These are phyloP conservation scores for Anthostomella pinea DNA, from an alignment of 2,329 filamentous ascomycete genomes.

Conservation along the genomic window DNA sequence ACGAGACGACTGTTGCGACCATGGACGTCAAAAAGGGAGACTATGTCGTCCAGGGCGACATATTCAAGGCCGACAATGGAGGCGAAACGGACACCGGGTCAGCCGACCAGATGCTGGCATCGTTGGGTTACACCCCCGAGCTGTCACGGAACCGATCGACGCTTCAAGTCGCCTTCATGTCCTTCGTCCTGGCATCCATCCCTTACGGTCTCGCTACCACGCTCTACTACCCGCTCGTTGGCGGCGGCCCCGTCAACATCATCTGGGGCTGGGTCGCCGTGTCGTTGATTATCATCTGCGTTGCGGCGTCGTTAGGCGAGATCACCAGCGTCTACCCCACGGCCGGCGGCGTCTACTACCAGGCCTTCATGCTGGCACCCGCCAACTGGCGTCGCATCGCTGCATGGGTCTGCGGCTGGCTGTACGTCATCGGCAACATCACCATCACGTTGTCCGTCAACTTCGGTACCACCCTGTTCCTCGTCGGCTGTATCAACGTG, in stretches of 20 bases:
- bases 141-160: slow-evolving; percentile 63
- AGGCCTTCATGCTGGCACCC: slow-evolving; percentile 71
- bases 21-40: slow-evolving; percentile 19
- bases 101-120: slow-evolving; percentile 61
- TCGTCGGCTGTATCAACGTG: slow-evolving; percentile 54
- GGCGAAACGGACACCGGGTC: slow-evolving; percentile 38
- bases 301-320: slow-evolving; percentile 68
- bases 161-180: slow-evolving; percentile 71
- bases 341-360: slow-evolving; percentile 76
- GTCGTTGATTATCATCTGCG: slow-evolving; percentile 67
- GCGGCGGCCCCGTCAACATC: slow-evolving; percentile 65
- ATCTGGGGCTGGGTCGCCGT: slow-evolving; percentile 72
- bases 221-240: slow-evolving; percentile 62
- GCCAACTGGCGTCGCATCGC: slow-evolving; percentile 58
- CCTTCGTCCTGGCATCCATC: slow-evolving; percentile 71
- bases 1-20: slow-evolving; percentile 6
- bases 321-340: slow-evolving; percentile 75
- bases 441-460: slow-evolving; percentile 82
- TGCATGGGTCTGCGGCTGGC: slow-evolving; percentile 72
- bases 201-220: slow-evolving; percentile 73
- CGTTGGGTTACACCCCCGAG: slow-evolving; percentile 66
- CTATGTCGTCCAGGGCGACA: slow-evolving; percentile 9
- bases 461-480: slow-evolving; percentile 70
- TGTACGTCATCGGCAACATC: slow-evolving; percentile 76
- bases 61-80: slow-evolving; percentile 13